Evolutionary conservation across 345 rosid species (phyloP), one percentile per base, ranked within the genome.

Genomic region (Arabis hirsuta): DNA sequence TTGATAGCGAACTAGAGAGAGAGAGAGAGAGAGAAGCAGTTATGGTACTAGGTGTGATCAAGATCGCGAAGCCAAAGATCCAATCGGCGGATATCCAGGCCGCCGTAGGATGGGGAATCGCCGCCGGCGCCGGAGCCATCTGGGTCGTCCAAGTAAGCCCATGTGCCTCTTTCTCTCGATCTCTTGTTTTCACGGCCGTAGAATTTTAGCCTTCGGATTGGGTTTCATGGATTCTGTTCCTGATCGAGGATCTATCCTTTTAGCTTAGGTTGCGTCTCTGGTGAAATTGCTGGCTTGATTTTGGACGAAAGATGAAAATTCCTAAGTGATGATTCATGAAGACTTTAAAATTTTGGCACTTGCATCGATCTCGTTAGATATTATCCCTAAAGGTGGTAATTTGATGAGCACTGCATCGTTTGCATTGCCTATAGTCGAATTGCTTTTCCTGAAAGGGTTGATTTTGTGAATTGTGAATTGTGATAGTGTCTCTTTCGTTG

Each of bases 71-170:
- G 72, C 91, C 95, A 1, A 82, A 74, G 81, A 31, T 77, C n/a
- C 97, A 90, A 48, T n/a, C 87, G 47, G 34, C 56, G 2, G 90
- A 94, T 74, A 62, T 89, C 66, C 89, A 84, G 64, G 87, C 97
- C 56, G 92, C 87, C 67, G 95, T 82, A 70, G 67, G 76, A 32
- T 91, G 97, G 99, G 99, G 97, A 20, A 73, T 88, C 76, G 96
- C 90, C 50, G 97, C 95, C 78, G 74, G 69, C 61, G 68, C 91
- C 53, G 77, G 86, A 2, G 98, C 90, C 44, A 76, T 94, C 69
- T 94, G 81, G 80, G 31, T 94, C 75, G 54, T 86, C 72, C 98
- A 94, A 87, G 99, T 93, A 60, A 46, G 36, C 5, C 57, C 10
- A 45, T 62, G 38, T 43, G 65, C 32, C 64, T 32, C 5, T 9